Conservation (phyloP, 768 basidiomycete species). For the Mycena olivaceomarginata region DNA sequence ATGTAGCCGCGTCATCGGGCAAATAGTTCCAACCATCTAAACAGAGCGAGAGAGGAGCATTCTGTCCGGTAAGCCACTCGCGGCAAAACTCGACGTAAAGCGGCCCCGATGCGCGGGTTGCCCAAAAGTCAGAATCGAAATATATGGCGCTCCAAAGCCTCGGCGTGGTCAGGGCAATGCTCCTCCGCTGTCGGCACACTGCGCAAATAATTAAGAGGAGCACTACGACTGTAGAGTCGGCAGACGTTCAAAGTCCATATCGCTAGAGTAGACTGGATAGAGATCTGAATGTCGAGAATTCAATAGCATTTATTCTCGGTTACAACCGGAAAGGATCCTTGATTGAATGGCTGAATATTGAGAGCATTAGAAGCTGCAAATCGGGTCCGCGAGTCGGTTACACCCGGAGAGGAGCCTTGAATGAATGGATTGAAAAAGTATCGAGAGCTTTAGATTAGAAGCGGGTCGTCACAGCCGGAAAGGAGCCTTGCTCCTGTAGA, state of each 20-base stretch:
- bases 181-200: neutral
- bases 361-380: conserved; percentile 1
- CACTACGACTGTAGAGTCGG: neutral
- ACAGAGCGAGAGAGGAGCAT: neutral
- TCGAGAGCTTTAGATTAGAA: neutral
- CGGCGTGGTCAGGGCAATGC: neutral
- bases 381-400: neutral
- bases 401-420: no score
- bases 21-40: neutral
- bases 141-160: neutral
- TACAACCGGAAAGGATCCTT: conserved; percentile 1
- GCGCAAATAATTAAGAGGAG: conserved; percentile 3
- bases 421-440: no score
- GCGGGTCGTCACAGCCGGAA: conserved; percentile 6
- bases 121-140: neutral
- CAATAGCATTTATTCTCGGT: neutral
- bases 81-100: neutral
- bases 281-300: conserved; percentile 6
- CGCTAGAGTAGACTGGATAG: neutral
- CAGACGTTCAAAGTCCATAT: neutral
- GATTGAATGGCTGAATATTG: neutral
- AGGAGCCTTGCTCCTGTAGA: conserved; percentile 38
- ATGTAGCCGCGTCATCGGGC: neutral
- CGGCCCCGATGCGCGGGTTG: no score
- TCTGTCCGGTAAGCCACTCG: no score